Evolutionary conservation across 176 grass and related monocot genomes (phyloP), one percentile per base, ranked within the genome.

Genomic region (Tillandsia fasciculata): DNA sequence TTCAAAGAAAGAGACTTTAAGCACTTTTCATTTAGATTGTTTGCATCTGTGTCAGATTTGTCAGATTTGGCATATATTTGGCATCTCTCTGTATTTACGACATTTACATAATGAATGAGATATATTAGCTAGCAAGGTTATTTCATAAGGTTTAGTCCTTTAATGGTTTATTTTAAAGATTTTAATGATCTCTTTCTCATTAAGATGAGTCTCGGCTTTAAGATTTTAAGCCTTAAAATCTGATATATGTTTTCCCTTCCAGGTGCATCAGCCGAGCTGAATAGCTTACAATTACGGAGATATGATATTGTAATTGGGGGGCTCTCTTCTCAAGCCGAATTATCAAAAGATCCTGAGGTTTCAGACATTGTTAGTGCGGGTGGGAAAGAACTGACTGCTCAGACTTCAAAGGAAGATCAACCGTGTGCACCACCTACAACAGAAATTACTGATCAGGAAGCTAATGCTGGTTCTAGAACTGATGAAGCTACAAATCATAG

Each of bases 231-330:
- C 14, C 49, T 13, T 10, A 27, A 18, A 52, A 33, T 65, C 63
- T 17, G 2, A 42, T 64, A 6, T 13, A 23, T 84, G 42, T 71
- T 77, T 42, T 77, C 49, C 66, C 65, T 64, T 78, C 48, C 70
- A 99, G 95, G 90, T 77, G 66, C 81, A 66, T 87, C 80, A 69
- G 80, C 80, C 57, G 82, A 90, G 70, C 59, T 99, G 52, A 90
- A 83, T 67, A 52, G 71, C 33, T 67, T 88, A 14, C 82, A 90
- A 10, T 48, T 54, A 33, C 82, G 28, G 70, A 80, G 72, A 56
- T 94, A 90, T 53, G 82, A 73, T 72, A 71, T 74, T 29, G 71
- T 74, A 64, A 79, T 5, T 48, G 14, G 23, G 49, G 12, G n/a
- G 33, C 33, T 3, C 33, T 42, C 33, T 42, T 42, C 33, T 9